Conservation (phyloP, 106 monocot genomes). For the Chionographis japonica region DNA sequence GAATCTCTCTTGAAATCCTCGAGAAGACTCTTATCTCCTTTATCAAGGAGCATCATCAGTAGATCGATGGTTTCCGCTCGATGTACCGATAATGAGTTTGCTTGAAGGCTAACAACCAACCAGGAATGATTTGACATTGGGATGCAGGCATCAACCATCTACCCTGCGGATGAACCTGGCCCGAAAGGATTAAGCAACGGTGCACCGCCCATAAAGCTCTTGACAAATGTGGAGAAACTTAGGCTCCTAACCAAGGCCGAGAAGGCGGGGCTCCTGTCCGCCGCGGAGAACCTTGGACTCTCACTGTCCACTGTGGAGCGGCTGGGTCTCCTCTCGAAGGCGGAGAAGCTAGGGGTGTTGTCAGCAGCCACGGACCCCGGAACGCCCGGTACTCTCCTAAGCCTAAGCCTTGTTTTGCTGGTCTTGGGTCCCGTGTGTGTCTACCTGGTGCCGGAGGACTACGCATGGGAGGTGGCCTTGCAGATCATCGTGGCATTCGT, state of each 20-base stretch:
- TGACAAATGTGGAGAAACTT: conserved; percentile 93
- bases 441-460: conserved; percentile 70
- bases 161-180: conserved; percentile 57
- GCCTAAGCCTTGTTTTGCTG: conserved; percentile 47
- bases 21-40: no score
- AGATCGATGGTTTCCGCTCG: no score
- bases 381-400: conserved; percentile 49
- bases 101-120: no score
- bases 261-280: conserved; percentile 85
- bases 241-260: conserved; percentile 91
- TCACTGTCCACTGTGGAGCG: conserved; percentile 77
- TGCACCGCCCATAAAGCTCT: conserved; percentile 56
- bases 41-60: no score
- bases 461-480: conserved; percentile 55
- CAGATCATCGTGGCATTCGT: conserved; percentile 55
- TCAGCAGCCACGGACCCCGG: conserved; percentile 82
- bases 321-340: conserved; percentile 88
- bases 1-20: no score
- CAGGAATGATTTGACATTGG: not conserved
- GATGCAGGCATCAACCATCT: conserved; percentile 58
- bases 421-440: conserved; percentile 61
- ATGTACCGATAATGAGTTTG: no score
- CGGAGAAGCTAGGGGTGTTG: conserved; percentile 72
- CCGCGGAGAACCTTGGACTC: conserved; percentile 72
- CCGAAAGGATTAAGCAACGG: conserved; percentile 25